Conservation (phyloP, 345 rosid species). For the Litchi chinensis region DNA sequence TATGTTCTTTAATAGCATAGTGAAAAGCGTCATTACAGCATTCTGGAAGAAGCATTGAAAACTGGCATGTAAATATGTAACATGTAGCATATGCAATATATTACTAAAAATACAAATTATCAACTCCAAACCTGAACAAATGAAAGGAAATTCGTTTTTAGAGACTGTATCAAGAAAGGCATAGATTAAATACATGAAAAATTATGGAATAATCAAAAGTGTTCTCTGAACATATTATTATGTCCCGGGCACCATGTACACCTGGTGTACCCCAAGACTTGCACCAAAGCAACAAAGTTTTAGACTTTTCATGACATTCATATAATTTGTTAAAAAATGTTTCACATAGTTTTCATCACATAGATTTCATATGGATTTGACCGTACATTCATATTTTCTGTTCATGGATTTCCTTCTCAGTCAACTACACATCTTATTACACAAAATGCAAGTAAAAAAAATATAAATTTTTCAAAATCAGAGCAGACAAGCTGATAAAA, state of each 20-base stretch:
- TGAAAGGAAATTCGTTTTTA: neutral
- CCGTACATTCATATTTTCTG: neutral
- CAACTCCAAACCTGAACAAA: neutral
- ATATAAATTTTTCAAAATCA: neutral
- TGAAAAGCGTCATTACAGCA: neutral
- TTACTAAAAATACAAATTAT: neutral
- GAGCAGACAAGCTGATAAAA: slow-evolving; percentile 14
- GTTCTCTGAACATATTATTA: neutral
- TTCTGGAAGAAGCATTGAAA: neutral
- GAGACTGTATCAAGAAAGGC: neutral
- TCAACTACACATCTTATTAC: slow-evolving; percentile 15
- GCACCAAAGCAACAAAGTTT: neutral
- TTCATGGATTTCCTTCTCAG: slow-evolving; percentile 10
- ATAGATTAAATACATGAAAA: neutral
- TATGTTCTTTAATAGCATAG: neutral
- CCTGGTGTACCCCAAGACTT: neutral
- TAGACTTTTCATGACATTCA: neutral
- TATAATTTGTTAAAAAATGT: neutral
- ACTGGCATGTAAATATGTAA: neutral
- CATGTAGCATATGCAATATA: neutral
- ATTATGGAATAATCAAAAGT: neutral
- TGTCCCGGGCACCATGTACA: neutral
- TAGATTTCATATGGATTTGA: neutral
- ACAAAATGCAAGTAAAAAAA: neutral
- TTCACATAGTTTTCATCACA: neutral